Evolutionary conservation across 768 basidiomycete species (phyloP).

Genomic region (Panus rudis): DNA sequence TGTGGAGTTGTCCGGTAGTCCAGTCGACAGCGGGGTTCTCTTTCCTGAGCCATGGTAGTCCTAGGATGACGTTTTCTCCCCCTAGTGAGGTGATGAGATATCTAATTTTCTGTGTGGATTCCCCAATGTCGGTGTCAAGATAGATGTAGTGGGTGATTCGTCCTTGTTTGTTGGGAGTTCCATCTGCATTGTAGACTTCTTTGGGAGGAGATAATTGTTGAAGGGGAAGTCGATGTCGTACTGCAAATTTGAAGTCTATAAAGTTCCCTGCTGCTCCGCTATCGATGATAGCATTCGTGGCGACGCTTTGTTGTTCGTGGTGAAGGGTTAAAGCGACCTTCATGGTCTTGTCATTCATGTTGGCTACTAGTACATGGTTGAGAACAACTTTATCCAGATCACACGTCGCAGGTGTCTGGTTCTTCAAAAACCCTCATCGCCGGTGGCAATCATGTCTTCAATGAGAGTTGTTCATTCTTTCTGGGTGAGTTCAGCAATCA

Average conservation of each 20-base stretch:
- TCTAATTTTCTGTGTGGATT: not conserved
- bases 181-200: constrained; percentile 1
- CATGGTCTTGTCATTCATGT: not conserved
- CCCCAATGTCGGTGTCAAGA: not conserved
- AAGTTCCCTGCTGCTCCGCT: not conserved
- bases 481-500: not conserved
- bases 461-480: not conserved
- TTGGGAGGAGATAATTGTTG: not conserved
- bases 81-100: constrained; percentile 2
- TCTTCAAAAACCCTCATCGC: not conserved
- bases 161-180: not conserved
- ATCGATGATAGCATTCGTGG: constrained; percentile 1
- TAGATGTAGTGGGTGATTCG: not conserved
- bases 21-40: constrained; percentile 3
- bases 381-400: not conserved
- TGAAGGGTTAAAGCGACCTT: not conserved
- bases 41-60: constrained; percentile 2
- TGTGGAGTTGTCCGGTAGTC: not conserved
- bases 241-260: not conserved
- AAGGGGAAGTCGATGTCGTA: not conserved
- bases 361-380: not conserved
- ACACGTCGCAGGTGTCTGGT: not conserved
- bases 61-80: constrained; percentile 1
- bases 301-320: not conserved
- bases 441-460: too few species aligned